Evolutionary conservation across 2,329 filamentous ascomycete genomes (phyloP), one percentile per base, ranked within the genome.

Genomic region (Fusarium goolgardi): DNA sequence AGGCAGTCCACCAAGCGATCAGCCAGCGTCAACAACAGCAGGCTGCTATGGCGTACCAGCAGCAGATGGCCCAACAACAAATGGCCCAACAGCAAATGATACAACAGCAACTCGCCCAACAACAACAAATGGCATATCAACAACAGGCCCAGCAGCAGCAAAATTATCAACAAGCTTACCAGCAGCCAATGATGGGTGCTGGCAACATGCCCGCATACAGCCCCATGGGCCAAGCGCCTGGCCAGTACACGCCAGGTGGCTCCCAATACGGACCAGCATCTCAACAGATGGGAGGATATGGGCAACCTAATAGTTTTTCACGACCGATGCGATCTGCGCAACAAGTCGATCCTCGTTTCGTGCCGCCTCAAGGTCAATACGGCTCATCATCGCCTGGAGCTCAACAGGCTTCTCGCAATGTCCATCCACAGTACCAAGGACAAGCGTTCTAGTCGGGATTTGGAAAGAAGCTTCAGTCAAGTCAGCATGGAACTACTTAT

Each of bases 41-140:
- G 15, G 59, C 59, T 53, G 61, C 59, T 16, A 64, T 64, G 61
- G 61, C 59, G 15, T 59, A 64, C 23, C 61, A 64, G 41, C 61
- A 64, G 44, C 88, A 90, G 59, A 87, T 89, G 61, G 90, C 93
- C 10, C 71, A 73, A 49, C 67, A 70, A 34, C 71, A 74, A 21
- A 65, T 72, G 69, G 75, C 76, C 20, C 73, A 72, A 43, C 71
- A 71, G 29, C 68, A 72, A 23, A 71, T 71, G 67, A 65, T 65
- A 12, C 71, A 73, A 46, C 67, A 69, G 35, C 69, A 73, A 21
- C 60, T 72, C 51, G 71, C 65, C 15, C 71, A 75, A 35, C 74
- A 76, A 45, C 73, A 75, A 12, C 78, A 81, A 54, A 73, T 78
- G 54, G 70, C 75, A 4, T 69, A 72, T 35, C 71, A 73, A 20